Conservation (phyloP, 257 asterid genomes). For the Voacanga thouarsii region DNA sequence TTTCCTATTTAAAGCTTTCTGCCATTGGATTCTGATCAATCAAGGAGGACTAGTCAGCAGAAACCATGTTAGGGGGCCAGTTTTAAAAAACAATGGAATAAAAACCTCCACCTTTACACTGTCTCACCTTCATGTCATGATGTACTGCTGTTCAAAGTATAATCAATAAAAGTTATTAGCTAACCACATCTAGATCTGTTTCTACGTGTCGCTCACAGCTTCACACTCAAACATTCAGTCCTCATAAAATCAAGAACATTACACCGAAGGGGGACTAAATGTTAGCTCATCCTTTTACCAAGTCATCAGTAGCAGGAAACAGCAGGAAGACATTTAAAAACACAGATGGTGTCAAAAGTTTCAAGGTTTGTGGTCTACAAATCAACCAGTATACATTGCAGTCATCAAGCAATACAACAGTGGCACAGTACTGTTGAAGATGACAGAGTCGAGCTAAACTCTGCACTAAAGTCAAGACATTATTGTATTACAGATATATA, state of each 20-base stretch:
- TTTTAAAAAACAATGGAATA: background rate
- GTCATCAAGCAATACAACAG: background rate
- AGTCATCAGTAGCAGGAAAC: background rate
- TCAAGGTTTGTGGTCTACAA: background rate
- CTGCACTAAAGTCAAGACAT: constrained; percentile 45
- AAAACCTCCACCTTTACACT: background rate
- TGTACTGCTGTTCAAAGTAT: background rate
- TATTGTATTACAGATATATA: background rate
- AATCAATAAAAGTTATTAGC: too few species aligned
- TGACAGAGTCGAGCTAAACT: constrained; percentile 27
- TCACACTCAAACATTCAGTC: background rate
- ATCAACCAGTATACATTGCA: background rate
- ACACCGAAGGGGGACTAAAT: background rate
- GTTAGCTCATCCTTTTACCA: background rate
- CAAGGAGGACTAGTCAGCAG: background rate
- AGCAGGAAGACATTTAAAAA: background rate
- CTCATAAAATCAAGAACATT: background rate
- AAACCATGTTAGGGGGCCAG: background rate
- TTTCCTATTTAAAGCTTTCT: background rate
- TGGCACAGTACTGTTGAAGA: constrained; percentile 24
- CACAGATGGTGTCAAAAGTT: background rate
- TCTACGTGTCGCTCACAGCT: too few species aligned
- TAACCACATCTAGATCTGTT: too few species aligned
- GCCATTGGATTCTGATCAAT: background rate
- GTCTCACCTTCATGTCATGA: background rate